Percentiles rank a stretch among this genome's conserved stretches.
These are phyloP conservation scores for Ulota crispa DNA, from an alignment of 225 moss, liverwort and hornwort genomes.

Conservation along the genomic window DNA sequence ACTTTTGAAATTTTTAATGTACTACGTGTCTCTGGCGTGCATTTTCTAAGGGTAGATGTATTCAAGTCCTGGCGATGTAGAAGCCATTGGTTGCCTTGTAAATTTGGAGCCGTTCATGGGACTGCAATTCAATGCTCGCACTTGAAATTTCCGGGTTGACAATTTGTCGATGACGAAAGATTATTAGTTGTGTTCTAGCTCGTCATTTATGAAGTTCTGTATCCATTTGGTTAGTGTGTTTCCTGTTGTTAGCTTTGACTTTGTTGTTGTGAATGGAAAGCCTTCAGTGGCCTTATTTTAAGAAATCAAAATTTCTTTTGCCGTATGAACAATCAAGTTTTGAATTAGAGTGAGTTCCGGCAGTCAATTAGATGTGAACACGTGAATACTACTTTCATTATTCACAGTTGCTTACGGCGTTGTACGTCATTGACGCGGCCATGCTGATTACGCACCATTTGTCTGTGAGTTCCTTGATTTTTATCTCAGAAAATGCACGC, in stretches of 20 bases:
- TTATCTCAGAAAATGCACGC: slow-evolving; percentile 83
- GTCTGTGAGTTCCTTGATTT: slow-evolving; percentile 40
- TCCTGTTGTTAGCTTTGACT: not conserved
- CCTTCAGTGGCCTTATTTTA: not conserved
- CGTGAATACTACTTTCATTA: not conserved
- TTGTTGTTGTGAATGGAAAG: not conserved
- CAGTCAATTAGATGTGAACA: not conserved
- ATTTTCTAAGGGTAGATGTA: not conserved
- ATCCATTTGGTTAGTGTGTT: not conserved
- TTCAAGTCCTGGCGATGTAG: not conserved
- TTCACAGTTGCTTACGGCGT: not conserved
- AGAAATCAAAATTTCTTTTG: not conserved
- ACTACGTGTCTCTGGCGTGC: not conserved
- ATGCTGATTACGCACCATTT: slow-evolving; percentile 18
- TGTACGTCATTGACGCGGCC: not conserved
- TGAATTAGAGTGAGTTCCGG: not conserved
- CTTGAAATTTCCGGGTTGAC: not conserved
- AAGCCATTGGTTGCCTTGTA: not conserved
- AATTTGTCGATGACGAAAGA: not conserved
- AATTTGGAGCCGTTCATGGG: not conserved
- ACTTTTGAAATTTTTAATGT: not conserved
- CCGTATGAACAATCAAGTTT: not conserved
- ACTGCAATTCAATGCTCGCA: not conserved
- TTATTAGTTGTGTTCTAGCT: slow-evolving; percentile 3
- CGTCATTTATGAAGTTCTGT: not conserved